phyloP scores from a whole-genome alignment of 352 stramenopile species.

The Globisporangium rhizosaccharum region DNA sequence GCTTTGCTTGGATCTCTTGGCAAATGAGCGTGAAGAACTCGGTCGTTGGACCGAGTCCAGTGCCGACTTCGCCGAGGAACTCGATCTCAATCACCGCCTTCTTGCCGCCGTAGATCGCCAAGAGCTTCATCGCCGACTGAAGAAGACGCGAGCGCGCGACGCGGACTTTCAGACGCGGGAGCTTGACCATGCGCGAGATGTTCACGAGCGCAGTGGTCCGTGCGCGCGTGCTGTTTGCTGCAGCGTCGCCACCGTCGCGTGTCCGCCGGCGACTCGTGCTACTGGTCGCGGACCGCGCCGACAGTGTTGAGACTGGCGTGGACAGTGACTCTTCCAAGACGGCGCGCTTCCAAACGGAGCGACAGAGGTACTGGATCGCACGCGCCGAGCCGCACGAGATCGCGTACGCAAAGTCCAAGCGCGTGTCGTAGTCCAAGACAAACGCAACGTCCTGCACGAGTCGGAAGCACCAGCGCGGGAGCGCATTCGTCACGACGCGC shows the following conservation, averaged over 20 bases:
- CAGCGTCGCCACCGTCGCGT: background rate
- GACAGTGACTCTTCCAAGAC: conserved; percentile 38
- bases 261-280: background rate
- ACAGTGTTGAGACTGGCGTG: background rate
- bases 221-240: conserved; percentile 13
- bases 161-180: conserved; percentile 70
- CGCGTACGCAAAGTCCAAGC: conserved; percentile 61
- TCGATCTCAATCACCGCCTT: conserved; percentile 78
- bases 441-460: conserved; percentile 56
- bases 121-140: conserved; percentile 65
- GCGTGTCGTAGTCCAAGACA: conserved; percentile 59
- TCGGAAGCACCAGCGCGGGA: conserved; percentile 51
- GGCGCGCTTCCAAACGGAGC: conserved; percentile 58
- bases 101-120: conserved; percentile 68
- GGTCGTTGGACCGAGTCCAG: conserved; percentile 62
- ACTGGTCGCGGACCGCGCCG: background rate
- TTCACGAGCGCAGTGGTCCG: conserved; percentile 37
- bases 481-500: conserved; percentile 52
- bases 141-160: conserved; percentile 55
- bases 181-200: conserved; percentile 63
- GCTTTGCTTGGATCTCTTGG: conserved; percentile 57
- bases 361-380: conserved; percentile 64
- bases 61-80: conserved; percentile 75
- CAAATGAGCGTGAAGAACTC: conserved; percentile 78
- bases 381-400: conserved; percentile 61